Evolutionary conservation across 345 rosid species (phyloP).

Genomic region (Atalantia buxifolia): DNA sequence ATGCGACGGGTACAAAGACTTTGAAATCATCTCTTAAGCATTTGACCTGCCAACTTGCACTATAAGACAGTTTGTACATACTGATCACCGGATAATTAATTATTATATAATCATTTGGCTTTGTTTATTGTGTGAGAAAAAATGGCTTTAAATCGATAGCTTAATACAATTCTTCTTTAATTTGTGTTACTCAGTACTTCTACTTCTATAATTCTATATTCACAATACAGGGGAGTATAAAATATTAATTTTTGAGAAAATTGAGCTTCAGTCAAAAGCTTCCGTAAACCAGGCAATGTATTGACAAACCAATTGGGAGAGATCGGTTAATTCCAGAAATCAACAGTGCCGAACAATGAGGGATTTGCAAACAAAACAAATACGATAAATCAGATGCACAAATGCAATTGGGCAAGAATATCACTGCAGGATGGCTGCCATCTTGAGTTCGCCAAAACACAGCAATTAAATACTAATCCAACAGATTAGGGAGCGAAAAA

Average conservation of each 20-base stretch:
- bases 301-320: background rate
- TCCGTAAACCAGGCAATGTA: background rate
- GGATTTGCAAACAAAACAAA: background rate
- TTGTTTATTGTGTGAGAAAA: too few relatives aligned
- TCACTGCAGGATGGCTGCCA: background rate
- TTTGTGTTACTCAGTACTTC: too few relatives aligned
- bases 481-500: background rate
- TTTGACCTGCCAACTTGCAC: too few relatives aligned
- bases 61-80: too few relatives aligned
- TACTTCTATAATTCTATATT: too few relatives aligned
- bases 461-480: constrained; percentile 1
- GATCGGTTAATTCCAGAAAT: background rate
- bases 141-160: too few relatives aligned
- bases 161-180: too few relatives aligned
- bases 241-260: background rate
- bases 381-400: background rate
- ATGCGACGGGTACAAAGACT: too few relatives aligned
- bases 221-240: too few relatives aligned
- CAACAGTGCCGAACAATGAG: background rate
- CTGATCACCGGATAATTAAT: too few relatives aligned
- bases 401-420: constrained; percentile 3
- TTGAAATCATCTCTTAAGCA: too few relatives aligned
- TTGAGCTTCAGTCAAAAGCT: background rate
- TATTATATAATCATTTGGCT: too few relatives aligned
- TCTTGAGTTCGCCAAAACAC: constrained; percentile 12